phyloP scores from a whole-genome alignment of 257 asterid genomes.

The Salvia rosmarinus region DNA sequence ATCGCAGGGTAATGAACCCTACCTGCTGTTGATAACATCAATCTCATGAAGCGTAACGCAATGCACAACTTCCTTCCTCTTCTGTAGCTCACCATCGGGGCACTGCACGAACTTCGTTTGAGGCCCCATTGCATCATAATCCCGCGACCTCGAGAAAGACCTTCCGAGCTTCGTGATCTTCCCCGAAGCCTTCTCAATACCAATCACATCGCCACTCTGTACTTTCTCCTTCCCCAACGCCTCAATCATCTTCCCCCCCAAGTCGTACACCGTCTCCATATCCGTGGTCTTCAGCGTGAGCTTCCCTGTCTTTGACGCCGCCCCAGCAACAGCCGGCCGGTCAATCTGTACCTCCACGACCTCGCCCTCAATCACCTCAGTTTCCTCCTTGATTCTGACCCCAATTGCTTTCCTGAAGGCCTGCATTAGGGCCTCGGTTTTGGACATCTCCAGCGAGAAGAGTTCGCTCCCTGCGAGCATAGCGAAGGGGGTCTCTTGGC shows the following conservation, averaged over 20 bases:
- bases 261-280: constrained; percentile 86
- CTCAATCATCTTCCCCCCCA: constrained; percentile 92
- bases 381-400: constrained; percentile 84
- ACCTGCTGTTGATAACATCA: constrained; percentile 95
- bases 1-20: not conserved
- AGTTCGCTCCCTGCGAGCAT: constrained; percentile 92
- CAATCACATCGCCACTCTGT: constrained; percentile 93
- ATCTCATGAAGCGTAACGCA: constrained; percentile 90
- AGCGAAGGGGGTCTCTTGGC: constrained; percentile 87
- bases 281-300: constrained; percentile 84
- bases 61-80: constrained; percentile 96
- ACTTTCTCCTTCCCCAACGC: constrained; percentile 89
- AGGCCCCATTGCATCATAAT: constrained; percentile 95
- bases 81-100: constrained; percentile 98
- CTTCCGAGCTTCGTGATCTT: constrained; percentile 86
- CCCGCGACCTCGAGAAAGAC: constrained; percentile 84
- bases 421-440: constrained; percentile 90
- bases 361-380: constrained; percentile 91
- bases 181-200: constrained; percentile 89
- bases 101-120: constrained; percentile 95
- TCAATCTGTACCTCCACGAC: constrained; percentile 83
- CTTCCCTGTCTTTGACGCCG: constrained; percentile 84
- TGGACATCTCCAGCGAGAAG: constrained; percentile 88
- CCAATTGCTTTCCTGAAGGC: constrained; percentile 88
- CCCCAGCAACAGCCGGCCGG: constrained; percentile 79